Conservation (phyloP, 768 basidiomycete species). For the Suillus occidentalis region DNA sequence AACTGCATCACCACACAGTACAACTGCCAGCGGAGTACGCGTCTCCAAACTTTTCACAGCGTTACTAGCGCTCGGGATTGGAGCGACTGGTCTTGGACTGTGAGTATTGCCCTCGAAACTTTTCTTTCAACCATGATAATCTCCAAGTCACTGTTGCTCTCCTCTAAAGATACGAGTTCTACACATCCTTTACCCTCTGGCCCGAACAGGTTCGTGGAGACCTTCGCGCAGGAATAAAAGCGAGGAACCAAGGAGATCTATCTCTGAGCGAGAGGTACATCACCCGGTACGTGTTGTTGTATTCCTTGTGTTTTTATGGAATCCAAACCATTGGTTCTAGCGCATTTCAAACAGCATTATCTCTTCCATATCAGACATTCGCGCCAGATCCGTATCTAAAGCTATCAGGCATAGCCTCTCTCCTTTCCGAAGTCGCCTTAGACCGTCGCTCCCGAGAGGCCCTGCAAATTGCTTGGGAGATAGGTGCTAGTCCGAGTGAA, state of each 20-base stretch:
- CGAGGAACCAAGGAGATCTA: conserved; percentile 57
- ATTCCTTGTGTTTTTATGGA: not conserved
- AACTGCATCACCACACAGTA: conserved; percentile 1
- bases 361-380: conserved; percentile 39
- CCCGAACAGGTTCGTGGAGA: conserved; percentile 62
- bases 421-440: conserved; percentile 52
- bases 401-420: conserved; percentile 63
- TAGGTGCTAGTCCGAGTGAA: conserved; percentile 9
- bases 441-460: conserved; percentile 26
- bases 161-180: conserved; percentile 51
- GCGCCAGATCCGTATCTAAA: conserved; percentile 58
- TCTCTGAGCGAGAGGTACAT: conserved; percentile 53
- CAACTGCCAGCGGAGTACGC: conserved; percentile 11
- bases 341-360: conserved; percentile 55
- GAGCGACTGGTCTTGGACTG: conserved; percentile 45
- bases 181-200: conserved; percentile 61
- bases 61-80: conserved; percentile 38
- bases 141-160: not conserved
- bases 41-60: conserved; percentile 41
- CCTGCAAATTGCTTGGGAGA: conserved; percentile 25
- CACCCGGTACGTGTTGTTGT: conserved; percentile 42
- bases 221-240: conserved; percentile 63
- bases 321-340: conserved; percentile 31
- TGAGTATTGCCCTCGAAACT: conserved; percentile 25
- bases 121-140: not conserved